Base-by-base conservation (phyloP, 805 yeast genomes). In the Debaryomyces hansenii region DNA sequence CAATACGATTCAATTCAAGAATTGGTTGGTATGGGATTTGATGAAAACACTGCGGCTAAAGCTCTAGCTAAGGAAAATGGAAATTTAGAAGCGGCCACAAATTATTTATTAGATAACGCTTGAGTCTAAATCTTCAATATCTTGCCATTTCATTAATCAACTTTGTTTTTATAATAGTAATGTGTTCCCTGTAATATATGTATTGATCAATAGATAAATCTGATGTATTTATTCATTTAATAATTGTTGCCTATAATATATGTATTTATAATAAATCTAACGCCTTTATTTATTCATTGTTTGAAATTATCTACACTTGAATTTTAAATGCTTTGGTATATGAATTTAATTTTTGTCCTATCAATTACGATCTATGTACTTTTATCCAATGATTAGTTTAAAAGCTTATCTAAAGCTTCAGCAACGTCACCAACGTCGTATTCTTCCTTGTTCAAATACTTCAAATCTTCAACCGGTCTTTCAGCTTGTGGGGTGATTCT, bases 21-120 rank as follows among this genome's bases (percentile, higher is more conserved):
- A 63, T 72, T 91, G 51, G 81, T 83, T 18, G 90, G 91, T 31
- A 91, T 91, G 97, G 98, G 98, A 2, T 91, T 91, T 60, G 78
- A 82, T 14, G 76, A 78, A 52, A 72, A 74, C 0, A 84, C 82
- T 43, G 90, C 92, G 1, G 56, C 77, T 5, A 75, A 72, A 9
- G 97, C 97, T 5, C 72, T 91, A 46, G 74, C 80, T 55, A 75
- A 70, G 59, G 83, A 84, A 54, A 73, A 81, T 48, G 87, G 92
- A 88, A 80, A 87, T 58, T 66, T 90, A 46, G 90, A 85, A 52
- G 84, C 84, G 46, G 97, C 98, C n/a, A 87, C 96, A 1, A 91
- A 91, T 62, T 83, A 75, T 58, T 71, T 91, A 52, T 70, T 90
- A 52, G 97, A 90, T 59, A 75, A 82, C 49, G 87, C 89, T 43